Base-by-base conservation (phyloP, 306 rosid species). In the Cicer pinnatifidum region DNA sequence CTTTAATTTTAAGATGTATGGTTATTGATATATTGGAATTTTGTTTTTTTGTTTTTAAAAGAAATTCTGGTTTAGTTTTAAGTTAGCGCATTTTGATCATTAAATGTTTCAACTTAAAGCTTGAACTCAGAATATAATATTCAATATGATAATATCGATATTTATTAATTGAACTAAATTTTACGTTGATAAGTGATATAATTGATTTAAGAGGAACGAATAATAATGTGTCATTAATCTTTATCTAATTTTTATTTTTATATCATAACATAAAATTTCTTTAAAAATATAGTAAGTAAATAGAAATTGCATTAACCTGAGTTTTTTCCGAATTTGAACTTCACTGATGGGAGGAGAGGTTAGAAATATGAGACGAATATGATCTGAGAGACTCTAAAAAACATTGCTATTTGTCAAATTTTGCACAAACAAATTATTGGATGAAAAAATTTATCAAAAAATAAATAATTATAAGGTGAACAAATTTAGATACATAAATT, bases 271-370 rank as follows among this genome's bases (percentile, higher is more conserved):
- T 61, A 9, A 28, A 28, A 28, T 3, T 7, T 9, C 37, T 7
- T 4, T 11, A 54, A 15, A 20, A 70, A 62, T 11, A 37, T 19
- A 56, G 1, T 9, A 46, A 62, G 4, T 4, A 72, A 46, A 45
- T 3, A 68, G 12, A 3, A 64, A 33, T 0, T 1, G 7, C 4
- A 60, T 47, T 16, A 39, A 88, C 91, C 95, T 78, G 19, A 80
- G 67, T 15, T 10, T 69, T 79, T 74, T 82, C 7, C 70, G 76
- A 19, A 86, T 78, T 69, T 84, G 85, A 19, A 81, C 88, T 58
- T 85, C 89, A 6, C 83, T 92, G 60, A 92, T 78, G 7, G 93
- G 89, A 48, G 96, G 96, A 69, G 90, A 71, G 59, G 86, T 72
- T 6, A 92, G 93, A 77, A 88, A 84, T 78, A 92, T 84, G 5